A percentile compares a stretch with the other conserved stretches of the same genome.
phyloP scores from a whole-genome alignment of 352 stramenopile species.

The Phytophthora pseudosyringae region DNA sequence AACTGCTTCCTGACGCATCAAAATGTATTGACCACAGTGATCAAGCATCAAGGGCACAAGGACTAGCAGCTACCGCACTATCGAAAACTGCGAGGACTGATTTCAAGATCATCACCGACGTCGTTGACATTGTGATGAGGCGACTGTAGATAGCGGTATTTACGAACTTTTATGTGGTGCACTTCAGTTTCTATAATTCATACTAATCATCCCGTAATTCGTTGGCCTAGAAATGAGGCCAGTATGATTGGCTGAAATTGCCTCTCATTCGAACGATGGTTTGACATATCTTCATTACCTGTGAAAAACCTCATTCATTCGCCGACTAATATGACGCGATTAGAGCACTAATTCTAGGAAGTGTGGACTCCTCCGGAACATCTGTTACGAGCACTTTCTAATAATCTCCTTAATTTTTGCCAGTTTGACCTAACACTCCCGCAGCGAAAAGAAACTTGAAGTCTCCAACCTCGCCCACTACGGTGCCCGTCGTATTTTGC shows the following conservation, averaged over 20 bases:
- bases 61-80: conserved; percentile 17
- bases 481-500: too few relatives aligned
- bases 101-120: background rate
- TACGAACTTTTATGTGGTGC: conserved; percentile 12
- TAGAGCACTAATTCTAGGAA: too few relatives aligned
- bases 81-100: background rate
- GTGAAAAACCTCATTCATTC: conserved; percentile 1
- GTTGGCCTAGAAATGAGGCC: background rate
- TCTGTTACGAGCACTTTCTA: too few relatives aligned
- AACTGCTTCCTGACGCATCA: conserved; percentile 10
- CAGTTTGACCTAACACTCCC: too few relatives aligned
- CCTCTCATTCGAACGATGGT: background rate
- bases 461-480: too few relatives aligned
- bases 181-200: conserved; percentile 8
- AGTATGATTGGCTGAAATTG: background rate
- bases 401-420: too few relatives aligned
- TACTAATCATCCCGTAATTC: background rate
- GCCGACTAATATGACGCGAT: too few relatives aligned
- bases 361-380: too few relatives aligned
- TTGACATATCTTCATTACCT: conserved; percentile 2
- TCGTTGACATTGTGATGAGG: background rate
- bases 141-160: conserved; percentile 4
- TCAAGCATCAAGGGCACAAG: conserved; percentile 10
- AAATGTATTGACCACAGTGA: conserved; percentile 7
- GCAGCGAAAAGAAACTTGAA: too few relatives aligned